phyloP scores from a whole-genome alignment of 2,329 filamentous ascomycete genomes.

The Byssochlamys sp. region DNA sequence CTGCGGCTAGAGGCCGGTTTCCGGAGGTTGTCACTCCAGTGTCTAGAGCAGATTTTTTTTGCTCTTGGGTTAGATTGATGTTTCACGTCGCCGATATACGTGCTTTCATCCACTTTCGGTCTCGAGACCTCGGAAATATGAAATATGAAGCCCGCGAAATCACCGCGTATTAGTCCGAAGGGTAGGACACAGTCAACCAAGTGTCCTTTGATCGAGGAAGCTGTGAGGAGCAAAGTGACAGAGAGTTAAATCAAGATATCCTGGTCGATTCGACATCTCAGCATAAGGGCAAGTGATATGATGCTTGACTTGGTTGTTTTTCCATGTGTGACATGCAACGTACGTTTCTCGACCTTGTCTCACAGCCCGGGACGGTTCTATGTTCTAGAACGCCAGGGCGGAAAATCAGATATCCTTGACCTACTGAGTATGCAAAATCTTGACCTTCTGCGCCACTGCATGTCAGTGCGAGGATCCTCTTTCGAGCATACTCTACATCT shows the following conservation, averaged over 20 bases:
- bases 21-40: background rate
- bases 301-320: background rate
- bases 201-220: background rate
- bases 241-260: background rate
- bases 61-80: background rate
- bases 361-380: background rate
- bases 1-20: background rate
- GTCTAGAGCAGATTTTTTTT: background rate
- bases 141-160: background rate
- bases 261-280: background rate
- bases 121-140: background rate
- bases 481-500: background rate
- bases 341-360: background rate
- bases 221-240: background rate
- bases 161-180: background rate
- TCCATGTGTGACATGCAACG: background rate
- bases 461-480: background rate
- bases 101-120: background rate
- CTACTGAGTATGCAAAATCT: background rate
- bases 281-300: background rate
- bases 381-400: background rate
- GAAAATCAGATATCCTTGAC: background rate
- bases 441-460: background rate
- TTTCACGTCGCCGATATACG: background rate
- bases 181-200: background rate